Evolutionary conservation across 306 rosid species (phyloP).

Genomic region (Ormosia semicastrata): DNA sequence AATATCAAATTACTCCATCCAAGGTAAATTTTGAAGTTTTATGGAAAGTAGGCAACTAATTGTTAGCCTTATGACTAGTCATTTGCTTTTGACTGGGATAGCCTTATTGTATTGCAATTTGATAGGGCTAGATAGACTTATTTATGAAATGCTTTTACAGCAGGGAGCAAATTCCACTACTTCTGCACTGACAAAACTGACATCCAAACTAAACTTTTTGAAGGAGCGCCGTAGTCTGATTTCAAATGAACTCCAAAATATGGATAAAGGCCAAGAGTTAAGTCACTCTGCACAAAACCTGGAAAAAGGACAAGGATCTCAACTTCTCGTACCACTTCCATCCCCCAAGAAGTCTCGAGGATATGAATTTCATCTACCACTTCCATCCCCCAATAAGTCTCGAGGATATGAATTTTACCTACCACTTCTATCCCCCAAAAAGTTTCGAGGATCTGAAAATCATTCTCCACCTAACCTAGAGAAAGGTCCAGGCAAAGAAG

Average conservation of each 20-base stretch:
- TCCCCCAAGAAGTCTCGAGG: constrained; percentile 29
- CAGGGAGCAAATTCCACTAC: constrained; percentile 49
- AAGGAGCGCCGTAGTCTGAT: constrained; percentile 64
- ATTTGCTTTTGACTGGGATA: background rate
- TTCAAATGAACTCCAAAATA: background rate
- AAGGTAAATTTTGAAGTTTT: background rate
- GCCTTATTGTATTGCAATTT: background rate
- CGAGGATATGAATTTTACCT: constrained; percentile 30
- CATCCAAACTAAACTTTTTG: constrained; percentile 62
- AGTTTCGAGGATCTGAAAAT: constrained; percentile 17
- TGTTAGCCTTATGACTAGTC: background rate
- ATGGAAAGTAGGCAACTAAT: background rate
- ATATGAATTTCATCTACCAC: constrained; percentile 3
- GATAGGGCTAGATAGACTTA: background rate
- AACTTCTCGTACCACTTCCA: constrained; percentile 10
- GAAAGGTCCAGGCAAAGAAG: constrained; percentile 27
- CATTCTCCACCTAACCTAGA: constrained; percentile 13
- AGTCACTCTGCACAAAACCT: constrained; percentile 10
- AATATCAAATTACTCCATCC: background rate
- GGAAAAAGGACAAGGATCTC: constrained; percentile 35
- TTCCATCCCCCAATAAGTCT: constrained; percentile 26
- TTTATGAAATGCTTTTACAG: background rate
- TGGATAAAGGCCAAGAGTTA: constrained; percentile 17
- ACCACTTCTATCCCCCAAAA: constrained; percentile 25
- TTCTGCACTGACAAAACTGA: constrained; percentile 59